Evolutionary conservation across 306 rosid species (phyloP), one percentile per base, ranked within the genome.

Genomic region (Parietaria judaica): DNA sequence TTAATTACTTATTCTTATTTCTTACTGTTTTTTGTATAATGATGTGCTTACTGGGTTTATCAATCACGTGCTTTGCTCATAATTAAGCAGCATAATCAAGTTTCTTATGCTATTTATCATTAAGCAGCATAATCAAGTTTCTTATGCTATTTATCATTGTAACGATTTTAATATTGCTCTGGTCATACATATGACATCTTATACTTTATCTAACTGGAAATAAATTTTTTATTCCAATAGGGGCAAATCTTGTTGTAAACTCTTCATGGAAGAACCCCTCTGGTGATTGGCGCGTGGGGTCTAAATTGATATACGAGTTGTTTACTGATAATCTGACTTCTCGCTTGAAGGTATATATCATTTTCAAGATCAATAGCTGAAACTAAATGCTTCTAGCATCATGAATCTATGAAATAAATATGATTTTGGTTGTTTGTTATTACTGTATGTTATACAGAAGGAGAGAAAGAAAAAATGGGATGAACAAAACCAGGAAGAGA

Each of bases 231-330:
- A 7, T 72, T 14, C 15, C 60, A 63, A 60, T 76, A 92, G 99
- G 99, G 52, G 71, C 86, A 61, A 73, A 86, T 70, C 74, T 92
- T 86, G 66, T 65, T 60, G 74, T 92, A 61, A 84, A 88, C 77
- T 72, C 84, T 59, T 80, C 85, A 9, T 92, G 99, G 99, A 82
- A 82, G 74, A 92, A 92, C 77, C 96, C 99, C 65, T 83, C 96
- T 62, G 96, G 99, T 60, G 96, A 88, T 73, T 92, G 99, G 99
- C 96, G 64, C 23, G 95, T 88, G 67, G 99, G 99, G 68, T 84
- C 61, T 79, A 92, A 86, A 77, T 73, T 86, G 69, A 81, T 86
- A 49, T 92, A 92, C 79, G 96, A 88, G 78, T 76, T 92, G 67
- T 92, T 92, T 58, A 92, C 96, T 0, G 77, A 70, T 35, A 75